A percentile compares a stretch with the other conserved stretches of the same genome.
These are phyloP conservation scores for Xanthoconium separans DNA, from an alignment of 1,284 basidiomycete genomes.

Conservation along the genomic window DNA sequence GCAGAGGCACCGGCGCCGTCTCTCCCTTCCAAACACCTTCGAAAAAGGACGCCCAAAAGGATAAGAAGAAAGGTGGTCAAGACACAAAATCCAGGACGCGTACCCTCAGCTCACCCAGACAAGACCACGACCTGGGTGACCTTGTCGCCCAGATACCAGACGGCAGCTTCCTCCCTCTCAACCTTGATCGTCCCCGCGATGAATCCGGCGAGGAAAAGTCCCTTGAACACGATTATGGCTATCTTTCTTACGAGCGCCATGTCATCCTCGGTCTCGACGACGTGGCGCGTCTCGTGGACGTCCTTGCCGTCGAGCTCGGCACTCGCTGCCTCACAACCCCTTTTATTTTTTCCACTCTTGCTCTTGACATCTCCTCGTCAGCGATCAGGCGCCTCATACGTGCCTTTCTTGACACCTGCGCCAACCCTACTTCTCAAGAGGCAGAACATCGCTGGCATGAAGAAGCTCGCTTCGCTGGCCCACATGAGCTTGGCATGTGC, in stretches of 20 bases:
- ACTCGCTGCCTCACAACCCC: slow-evolving; percentile 81
- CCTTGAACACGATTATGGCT: slow-evolving; percentile 61
- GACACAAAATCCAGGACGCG: slow-evolving; percentile 40
- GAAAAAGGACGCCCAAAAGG: slow-evolving; percentile 46
- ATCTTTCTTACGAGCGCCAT: slow-evolving; percentile 68
- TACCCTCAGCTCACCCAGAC: slow-evolving; percentile 37
- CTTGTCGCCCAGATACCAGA: slow-evolving; percentile 50
- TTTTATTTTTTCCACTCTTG: slow-evolving; percentile 84
- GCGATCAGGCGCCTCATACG: slow-evolving; percentile 74
- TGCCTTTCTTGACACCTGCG: slow-evolving; percentile 66
- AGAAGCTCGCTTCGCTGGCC: slow-evolving; percentile 78
- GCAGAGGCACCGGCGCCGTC: slow-evolving; percentile 38
- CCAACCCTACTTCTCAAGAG: slow-evolving; percentile 41
- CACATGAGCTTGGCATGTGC: slow-evolving; percentile 84
- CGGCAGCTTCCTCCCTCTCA: slow-evolving; percentile 61
- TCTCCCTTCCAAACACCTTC: slow-evolving; percentile 18
- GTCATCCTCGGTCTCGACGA: slow-evolving; percentile 77
- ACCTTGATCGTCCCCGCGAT: slow-evolving; percentile 48
- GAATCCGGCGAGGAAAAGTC: slow-evolving; percentile 35
- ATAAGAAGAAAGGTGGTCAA: slow-evolving; percentile 52
- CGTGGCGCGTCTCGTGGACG: slow-evolving; percentile 65
- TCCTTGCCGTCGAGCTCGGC: slow-evolving; percentile 70
- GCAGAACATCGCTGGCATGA: slow-evolving; percentile 66
- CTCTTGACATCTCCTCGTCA: slow-evolving; percentile 75
- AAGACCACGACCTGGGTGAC: slow-evolving; percentile 34